Base-by-base conservation (phyloP, 805 yeast genomes). In the Zygosaccharomyces gambellarensis region DNA sequence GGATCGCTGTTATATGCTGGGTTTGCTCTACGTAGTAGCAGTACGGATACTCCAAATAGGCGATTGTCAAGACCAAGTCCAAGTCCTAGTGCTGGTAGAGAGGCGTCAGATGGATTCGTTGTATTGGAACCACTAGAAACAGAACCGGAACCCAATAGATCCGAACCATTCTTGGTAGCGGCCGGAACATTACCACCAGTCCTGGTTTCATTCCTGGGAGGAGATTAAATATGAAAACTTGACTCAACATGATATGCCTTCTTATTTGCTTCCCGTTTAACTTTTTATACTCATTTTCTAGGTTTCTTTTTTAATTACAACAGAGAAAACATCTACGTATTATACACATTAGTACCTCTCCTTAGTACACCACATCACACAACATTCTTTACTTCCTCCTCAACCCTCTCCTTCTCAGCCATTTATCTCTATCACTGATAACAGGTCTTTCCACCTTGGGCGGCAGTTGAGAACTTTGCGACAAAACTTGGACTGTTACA, bases 401-500 rank as follows among this genome's bases (percentile, higher is more conserved):
- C n/a, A 65, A 42, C 12, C 62, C 45, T 45, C 54, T 67, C 50
- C 71, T 63, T 50, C 54, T 64, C 40, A 67, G 49, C 71, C 71
- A 67, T 52, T 60, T 65, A 34, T 67, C 70, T 48, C 57, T 67
- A 4, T 63, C 52, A 17, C 55, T 56, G 55, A 59, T 56, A 12
- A 65, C 54, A 10, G 52, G 31, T 8, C 47, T 27, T 42, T 64
- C 69, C 43, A 48, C 59, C 43, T 59, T 63, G 39, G 71, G 70
- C 6, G 70, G 67, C 61, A 64, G 47, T 6, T 56, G 43, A 14
- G 50, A 58, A n/a, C 45, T 42, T 17, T 44, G 29, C 6, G 51
- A 38, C 38, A 74, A 46, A 7, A 74, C 61, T 39, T 63, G 62
- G 10, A 76, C 76, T 36, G 62, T 69, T 25, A 76, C 75, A 1